Percentiles rank a stretch among this genome's conserved stretches.
phyloP scores from a whole-genome alignment of 2,329 filamentous ascomycete species.

The Monilinia polystroma region DNA sequence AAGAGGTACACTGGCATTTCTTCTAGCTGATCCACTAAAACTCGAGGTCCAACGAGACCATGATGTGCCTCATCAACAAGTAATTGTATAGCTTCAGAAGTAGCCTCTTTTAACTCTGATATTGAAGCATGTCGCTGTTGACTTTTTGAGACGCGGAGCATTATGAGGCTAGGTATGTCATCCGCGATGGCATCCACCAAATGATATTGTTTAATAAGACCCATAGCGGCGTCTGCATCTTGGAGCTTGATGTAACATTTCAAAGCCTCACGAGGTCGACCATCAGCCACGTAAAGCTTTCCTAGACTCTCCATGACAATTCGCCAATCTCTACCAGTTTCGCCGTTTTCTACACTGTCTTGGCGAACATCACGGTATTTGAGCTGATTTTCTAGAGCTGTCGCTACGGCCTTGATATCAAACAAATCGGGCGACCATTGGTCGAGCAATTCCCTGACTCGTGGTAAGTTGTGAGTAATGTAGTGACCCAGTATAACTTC shows the following conservation, averaged over 20 bases:
- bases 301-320: conserved; percentile 86
- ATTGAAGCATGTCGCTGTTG: conserved; percentile 64
- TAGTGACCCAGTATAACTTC: conserved; percentile 90
- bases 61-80: conserved; percentile 90
- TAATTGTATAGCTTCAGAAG: conserved; percentile 78
- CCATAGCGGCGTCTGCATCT: conserved; percentile 86
- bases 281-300: conserved; percentile 78
- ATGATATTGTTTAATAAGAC: conserved; percentile 81
- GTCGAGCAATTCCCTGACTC: conserved; percentile 76
- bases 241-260: conserved; percentile 87
- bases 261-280: conserved; percentile 79
- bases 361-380: conserved; percentile 71
- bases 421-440: conserved; percentile 84
- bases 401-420: conserved; percentile 72
- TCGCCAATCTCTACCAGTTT: conserved; percentile 77
- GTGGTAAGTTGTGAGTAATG: conserved; percentile 70
- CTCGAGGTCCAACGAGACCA: conserved; percentile 74
- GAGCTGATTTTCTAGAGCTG: conserved; percentile 78
- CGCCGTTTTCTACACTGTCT: conserved; percentile 72
- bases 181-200: conserved; percentile 86
- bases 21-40: conserved; percentile 77
- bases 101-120: conserved; percentile 73
- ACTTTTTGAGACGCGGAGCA: conserved; percentile 76
- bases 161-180: conserved; percentile 85
- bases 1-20: conserved; percentile 74